Conservation (phyloP, 2,329 filamentous ascomycete genomes). For the Lasiodiplodia citricola region DNA sequence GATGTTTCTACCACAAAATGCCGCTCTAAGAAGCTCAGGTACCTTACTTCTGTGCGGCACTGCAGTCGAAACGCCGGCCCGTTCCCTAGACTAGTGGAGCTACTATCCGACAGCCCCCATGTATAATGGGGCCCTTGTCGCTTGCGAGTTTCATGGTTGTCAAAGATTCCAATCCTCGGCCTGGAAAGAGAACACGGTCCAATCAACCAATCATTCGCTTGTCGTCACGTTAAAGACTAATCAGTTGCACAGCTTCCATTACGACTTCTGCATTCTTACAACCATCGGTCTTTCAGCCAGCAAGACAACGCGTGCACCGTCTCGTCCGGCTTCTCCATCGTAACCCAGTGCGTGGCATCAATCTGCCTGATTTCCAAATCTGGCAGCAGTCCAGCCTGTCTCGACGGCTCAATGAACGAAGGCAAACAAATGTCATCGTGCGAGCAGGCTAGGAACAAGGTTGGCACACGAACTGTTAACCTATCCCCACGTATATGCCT, state of each 20-base stretch:
- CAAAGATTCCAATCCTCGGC: not conserved
- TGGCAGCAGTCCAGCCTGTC: conserved; percentile 37
- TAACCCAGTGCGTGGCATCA: conserved; percentile 44
- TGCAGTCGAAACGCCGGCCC: not conserved
- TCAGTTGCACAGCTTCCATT: not conserved
- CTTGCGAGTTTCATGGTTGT: not conserved
- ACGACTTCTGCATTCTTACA: not conserved
- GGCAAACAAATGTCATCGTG: conserved; percentile 44
- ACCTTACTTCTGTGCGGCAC: not conserved
- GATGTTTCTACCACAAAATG: not conserved
- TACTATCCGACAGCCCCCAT: not conserved
- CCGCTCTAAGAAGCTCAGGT: not conserved
- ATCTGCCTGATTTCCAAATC: conserved; percentile 42
- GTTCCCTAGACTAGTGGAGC: not conserved
- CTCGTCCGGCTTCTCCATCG: conserved; percentile 44
- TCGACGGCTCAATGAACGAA: conserved; percentile 37
- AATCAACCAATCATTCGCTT: not conserved
- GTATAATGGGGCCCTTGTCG: not conserved
- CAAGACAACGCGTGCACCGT: conserved; percentile 25
- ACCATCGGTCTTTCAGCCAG: conserved; percentile 11
- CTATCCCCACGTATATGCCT: conserved; percentile 33
- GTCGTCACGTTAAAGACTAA: not conserved
- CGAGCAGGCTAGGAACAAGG: conserved; percentile 43
- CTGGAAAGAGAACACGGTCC: not conserved
- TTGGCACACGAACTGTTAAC: conserved; percentile 42